Conservation (phyloP, 2,329 filamentous ascomycete species). For the Salinomyces thailandicus region DNA sequence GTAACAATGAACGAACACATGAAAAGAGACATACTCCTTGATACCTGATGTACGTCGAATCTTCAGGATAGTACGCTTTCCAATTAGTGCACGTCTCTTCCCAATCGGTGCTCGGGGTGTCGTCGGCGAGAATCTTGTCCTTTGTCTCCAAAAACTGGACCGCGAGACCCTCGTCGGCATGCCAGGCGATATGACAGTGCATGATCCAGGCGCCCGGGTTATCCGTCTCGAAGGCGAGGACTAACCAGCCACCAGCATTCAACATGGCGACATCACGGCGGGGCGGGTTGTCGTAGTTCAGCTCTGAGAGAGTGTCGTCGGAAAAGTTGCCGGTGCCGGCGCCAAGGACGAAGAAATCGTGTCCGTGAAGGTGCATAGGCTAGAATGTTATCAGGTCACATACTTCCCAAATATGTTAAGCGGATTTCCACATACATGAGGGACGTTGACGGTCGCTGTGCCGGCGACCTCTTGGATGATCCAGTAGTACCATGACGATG, state of each 20-base stretch:
- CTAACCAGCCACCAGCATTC: slow-evolving; percentile 23
- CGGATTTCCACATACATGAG: too few species aligned
- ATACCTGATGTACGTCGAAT: neutral
- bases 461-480: slow-evolving; percentile 23
- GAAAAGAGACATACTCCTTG: neutral
- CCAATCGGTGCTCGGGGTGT: neutral
- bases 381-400: too few species aligned
- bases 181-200: slow-evolving; percentile 38
- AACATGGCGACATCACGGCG: slow-evolving; percentile 25
- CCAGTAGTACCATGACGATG: slow-evolving; percentile 25
- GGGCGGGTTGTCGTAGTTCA: slow-evolving; percentile 18
- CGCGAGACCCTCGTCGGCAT: slow-evolving; percentile 48
- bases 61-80: neutral
- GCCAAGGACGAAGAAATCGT: slow-evolving; percentile 23
- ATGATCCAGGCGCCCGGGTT: slow-evolving; percentile 25
- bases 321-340: neutral
- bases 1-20: too few species aligned
- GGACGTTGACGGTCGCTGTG: slow-evolving; percentile 1
- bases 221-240: slow-evolving; percentile 25
- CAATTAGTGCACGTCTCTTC: neutral
- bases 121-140: neutral
- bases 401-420: too few species aligned
- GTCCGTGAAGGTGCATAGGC: slow-evolving; percentile 30
- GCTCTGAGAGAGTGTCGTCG: neutral
- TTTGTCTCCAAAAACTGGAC: slow-evolving; percentile 42